Evolutionary conservation across 2,329 filamentous ascomycete species (phyloP).

Genomic region (Chaetomiaceae sp.): DNA sequence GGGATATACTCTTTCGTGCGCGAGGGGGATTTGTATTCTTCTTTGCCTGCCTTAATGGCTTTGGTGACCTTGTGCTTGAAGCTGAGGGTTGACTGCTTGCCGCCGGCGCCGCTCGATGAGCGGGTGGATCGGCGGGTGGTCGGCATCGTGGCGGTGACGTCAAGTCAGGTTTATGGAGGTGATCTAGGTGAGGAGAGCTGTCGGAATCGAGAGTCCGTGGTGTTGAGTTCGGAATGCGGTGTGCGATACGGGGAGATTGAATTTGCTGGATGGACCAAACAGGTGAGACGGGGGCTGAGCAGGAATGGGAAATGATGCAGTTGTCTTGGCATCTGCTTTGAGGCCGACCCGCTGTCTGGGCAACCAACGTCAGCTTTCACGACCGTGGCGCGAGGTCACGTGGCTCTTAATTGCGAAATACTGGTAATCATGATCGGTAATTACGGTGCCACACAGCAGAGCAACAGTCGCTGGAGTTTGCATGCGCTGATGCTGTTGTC

Average conservation of each 20-base stretch:
- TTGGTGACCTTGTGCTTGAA: constrained; percentile 57
- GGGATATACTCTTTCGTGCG: constrained; percentile 33
- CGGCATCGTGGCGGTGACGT: constrained; percentile 39
- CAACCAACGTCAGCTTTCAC: constrained; percentile 39
- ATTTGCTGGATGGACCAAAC: too few relatives aligned
- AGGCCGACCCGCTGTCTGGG: constrained; percentile 45
- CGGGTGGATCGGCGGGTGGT: constrained; percentile 44
- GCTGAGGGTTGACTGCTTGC: constrained; percentile 53
- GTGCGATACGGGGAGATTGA: too few relatives aligned
- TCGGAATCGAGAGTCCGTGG: too few relatives aligned
- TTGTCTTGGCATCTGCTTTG: constrained; percentile 1
- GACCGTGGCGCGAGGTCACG: constrained; percentile 46
- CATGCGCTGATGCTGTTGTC: too few relatives aligned
- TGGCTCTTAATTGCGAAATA: constrained; percentile 30
- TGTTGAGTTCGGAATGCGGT: too few relatives aligned
- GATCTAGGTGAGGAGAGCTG: neutral
- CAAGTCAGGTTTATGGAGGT: too few relatives aligned
- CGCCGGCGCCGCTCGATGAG: constrained; percentile 31
- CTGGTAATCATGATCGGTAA: too few relatives aligned
- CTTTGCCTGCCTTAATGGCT: constrained; percentile 41
- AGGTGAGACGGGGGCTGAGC: too few relatives aligned
- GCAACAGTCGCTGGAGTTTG: too few relatives aligned
- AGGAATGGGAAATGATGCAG: too few relatives aligned
- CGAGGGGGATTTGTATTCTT: constrained; percentile 31
- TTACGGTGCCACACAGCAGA: too few relatives aligned